A percentile compares a stretch with the other conserved stretches of the same genome.
These are phyloP conservation scores for Staphylotrichum tortipilum DNA, from an alignment of 495 filamentous ascomycete genomes.

Conservation along the genomic window DNA sequence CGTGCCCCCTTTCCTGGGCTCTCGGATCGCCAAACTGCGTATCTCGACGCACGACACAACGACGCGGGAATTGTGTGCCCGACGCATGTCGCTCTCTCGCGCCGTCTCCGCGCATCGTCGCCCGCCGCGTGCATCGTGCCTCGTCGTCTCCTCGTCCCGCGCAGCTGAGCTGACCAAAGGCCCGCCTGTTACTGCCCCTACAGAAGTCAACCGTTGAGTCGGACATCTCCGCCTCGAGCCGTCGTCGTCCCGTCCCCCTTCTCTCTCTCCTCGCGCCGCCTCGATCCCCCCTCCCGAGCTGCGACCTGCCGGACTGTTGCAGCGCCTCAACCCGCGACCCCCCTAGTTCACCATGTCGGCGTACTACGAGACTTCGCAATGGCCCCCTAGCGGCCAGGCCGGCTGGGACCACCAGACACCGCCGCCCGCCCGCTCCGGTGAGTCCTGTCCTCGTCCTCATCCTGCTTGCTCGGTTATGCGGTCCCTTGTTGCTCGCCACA, in stretches of 20 bases:
- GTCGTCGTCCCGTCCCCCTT: no score
- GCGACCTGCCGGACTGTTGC: constrained; percentile 30
- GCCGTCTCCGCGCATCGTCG: constrained; percentile 1
- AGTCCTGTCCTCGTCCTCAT: constrained; percentile 19
- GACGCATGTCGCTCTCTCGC: constrained; percentile 16
- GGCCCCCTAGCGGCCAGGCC: constrained; percentile 56
- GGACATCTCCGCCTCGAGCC: constrained; percentile 8
- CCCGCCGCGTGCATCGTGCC: constrained; percentile 1
- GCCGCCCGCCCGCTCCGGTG: constrained; percentile 83
- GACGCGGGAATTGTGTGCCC: no score
- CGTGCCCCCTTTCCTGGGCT: constrained; percentile 4
- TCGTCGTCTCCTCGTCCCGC: no score
- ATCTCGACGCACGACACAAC: no score
- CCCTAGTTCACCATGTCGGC: constrained; percentile 54
- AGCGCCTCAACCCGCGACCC: constrained; percentile 13
- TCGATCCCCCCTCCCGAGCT: constrained; percentile 25
- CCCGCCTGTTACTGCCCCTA: background rate
- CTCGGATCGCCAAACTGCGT: no score
- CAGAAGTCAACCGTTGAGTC: constrained; percentile 15
- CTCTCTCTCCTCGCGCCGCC: background rate
- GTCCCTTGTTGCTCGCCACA: no score
- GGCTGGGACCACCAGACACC: constrained; percentile 72
- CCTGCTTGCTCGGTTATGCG: constrained; percentile 2
- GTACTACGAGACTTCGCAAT: constrained; percentile 84
- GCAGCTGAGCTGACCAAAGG: constrained; percentile 10